phyloP scores from a whole-genome alignment of 2,329 filamentous ascomycete species.

The Diplocarpon mali region DNA sequence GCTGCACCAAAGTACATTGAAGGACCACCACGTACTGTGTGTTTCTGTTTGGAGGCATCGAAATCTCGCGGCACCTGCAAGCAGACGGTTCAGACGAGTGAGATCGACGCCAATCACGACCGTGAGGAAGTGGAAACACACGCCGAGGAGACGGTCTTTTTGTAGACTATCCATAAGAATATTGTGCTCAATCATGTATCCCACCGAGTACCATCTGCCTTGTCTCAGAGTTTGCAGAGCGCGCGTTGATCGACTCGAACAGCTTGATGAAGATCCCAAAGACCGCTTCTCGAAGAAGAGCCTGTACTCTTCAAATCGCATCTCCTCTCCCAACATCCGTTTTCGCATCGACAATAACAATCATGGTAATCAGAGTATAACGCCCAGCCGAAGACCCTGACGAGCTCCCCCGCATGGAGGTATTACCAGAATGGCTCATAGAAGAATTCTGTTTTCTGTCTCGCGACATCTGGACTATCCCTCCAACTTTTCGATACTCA shows the following conservation, averaged over 20 bases:
- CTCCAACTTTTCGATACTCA: constrained; percentile 37
- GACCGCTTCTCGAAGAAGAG: constrained; percentile 35
- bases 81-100: constrained; percentile 49
- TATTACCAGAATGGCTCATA: constrained; percentile 73
- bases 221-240: constrained; percentile 23
- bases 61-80: constrained; percentile 42
- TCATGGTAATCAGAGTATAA: constrained; percentile 51
- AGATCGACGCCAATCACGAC: constrained; percentile 23
- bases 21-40: constrained; percentile 16
- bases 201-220: constrained; percentile 12
- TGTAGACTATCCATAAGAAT: constrained; percentile 23
- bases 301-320: constrained; percentile 32
- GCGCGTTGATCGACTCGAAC: constrained; percentile 14
- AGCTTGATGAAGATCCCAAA: constrained; percentile 37
- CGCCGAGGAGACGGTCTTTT: constrained; percentile 23
- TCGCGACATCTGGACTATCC: constrained; percentile 46
- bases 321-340: constrained; percentile 25
- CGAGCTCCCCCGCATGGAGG: constrained; percentile 64
- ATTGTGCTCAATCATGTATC: constrained; percentile 24
- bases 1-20: constrained; percentile 10
- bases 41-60: constrained; percentile 32
- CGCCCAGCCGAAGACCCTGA: constrained; percentile 58
- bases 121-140: constrained; percentile 20
- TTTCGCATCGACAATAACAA: constrained; percentile 38
- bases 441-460: constrained; percentile 45